Percentiles rank a stretch among this genome's conserved stretches.
Conservation (phyloP, 2,329 filamentous ascomycete species). For the Falciphora oryzae region DNA sequence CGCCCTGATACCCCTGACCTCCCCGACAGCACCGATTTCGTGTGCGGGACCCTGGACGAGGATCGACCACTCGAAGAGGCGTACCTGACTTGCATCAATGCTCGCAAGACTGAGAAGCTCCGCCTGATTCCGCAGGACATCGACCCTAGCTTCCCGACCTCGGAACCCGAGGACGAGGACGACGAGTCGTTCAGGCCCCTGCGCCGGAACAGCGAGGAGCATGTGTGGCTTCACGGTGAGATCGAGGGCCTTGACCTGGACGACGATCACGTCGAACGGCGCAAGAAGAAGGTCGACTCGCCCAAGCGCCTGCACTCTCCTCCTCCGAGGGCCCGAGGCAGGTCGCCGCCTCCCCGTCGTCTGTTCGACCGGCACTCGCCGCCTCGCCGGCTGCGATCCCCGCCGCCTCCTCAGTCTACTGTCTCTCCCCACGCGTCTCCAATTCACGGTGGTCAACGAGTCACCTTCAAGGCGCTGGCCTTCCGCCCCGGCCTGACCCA, state of each 20-base stretch:
- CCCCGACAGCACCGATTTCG: conserved; percentile 96
- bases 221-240: conserved; percentile 65
- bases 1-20: conserved; percentile 72
- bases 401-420: conserved; percentile 53
- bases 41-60: conserved; percentile 96
- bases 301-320: conserved; percentile 57
- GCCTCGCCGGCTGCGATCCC: conserved; percentile 57
- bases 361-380: conserved; percentile 67
- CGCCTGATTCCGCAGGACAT: conserved; percentile 89
- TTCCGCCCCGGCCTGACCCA: conserved; percentile 59
- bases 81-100: conserved; percentile 79
- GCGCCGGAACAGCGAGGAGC: conserved; percentile 60
- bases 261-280: conserved; percentile 42
- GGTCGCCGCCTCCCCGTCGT: conserved; percentile 48
- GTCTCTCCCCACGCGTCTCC: conserved; percentile 44
- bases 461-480: conserved; percentile 39
- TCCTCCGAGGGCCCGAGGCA: conserved; percentile 43
- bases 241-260: conserved; percentile 62
- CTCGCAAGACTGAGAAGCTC: conserved; percentile 75
- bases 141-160: conserved; percentile 93
- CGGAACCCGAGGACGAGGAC: conserved; percentile 82
- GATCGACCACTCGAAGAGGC: conserved; percentile 91
- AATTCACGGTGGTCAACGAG: conserved; percentile 32
- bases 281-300: conserved; percentile 49
- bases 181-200: conserved; percentile 56